Evolutionary conservation across 2,329 filamentous ascomycete species (phyloP), one percentile per base, ranked within the genome.

Genomic region (Diaporthe citri): DNA sequence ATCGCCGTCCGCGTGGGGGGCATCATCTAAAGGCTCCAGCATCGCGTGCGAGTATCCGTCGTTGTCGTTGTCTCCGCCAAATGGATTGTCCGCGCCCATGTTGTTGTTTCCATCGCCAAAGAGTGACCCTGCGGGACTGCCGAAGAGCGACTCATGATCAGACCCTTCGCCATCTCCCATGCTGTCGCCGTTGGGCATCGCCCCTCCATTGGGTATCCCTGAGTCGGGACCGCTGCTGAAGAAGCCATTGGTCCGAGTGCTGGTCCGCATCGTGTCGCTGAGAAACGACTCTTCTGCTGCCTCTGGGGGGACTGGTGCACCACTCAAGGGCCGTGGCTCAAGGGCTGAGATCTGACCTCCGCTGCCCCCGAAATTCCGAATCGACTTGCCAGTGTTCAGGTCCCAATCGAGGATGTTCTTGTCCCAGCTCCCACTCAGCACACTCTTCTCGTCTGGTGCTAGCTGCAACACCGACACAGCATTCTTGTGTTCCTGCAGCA

Each of bases 391-490:
- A 1, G 91, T 97, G 80, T 98, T 95, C 36, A 99, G 84, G 82
- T 98, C 97, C 97, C 97, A 99, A 82, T 98, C 96, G 71, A 95
- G 90, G 0, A 98, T 93, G 25, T 91, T 94, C 85, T 98, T 98
- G 83, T 99, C 97, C 97, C 97, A 99, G 82, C 95, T 96, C 4
- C 97, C 97, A 46, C 95, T 98, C 12, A 99, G 84, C 5, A 98
- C 90, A 52, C 93, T 96, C 80, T 90, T 93, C 85, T 99, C 97
- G 78, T 98, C 96, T 7, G 93, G 91, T 0, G 94, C 91, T 17
- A 99, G 86, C 13, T 91, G 93, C 75, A 99, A 85, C 7, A 97
- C 95, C 28, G 95, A 98, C 25, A 99, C 97, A 0, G 97, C 96
- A 62, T 96, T 98, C 2, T 92, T 95, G 82, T 99, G 97, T 78